A percentile compares a stretch with the other conserved stretches of the same genome.
phyloP scores from a whole-genome alignment of 2,329 filamentous ascomycete genomes.

The Tolypocladium amazonense region DNA sequence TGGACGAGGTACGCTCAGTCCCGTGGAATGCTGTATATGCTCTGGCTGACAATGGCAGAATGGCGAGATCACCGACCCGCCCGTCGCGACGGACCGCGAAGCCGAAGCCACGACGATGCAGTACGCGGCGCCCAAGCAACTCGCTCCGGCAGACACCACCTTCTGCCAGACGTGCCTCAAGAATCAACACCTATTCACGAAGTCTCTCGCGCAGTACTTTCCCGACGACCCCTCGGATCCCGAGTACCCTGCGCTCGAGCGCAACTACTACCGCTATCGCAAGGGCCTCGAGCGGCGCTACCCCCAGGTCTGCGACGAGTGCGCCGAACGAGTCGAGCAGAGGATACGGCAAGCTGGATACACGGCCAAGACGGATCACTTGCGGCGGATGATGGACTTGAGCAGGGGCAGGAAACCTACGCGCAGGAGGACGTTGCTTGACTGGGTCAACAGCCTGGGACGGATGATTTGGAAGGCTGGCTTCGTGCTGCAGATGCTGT shows the following conservation, averaged over 20 bases:
- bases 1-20: conserved; percentile 60
- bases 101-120: conserved; percentile 29
- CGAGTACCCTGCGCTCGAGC: conserved; percentile 57
- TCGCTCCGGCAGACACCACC: conserved; percentile 21
- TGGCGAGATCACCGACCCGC: conserved; percentile 84
- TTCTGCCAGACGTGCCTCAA: conserved; percentile 74
- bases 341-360: conserved; percentile 65
- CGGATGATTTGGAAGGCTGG: conserved; percentile 38
- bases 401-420: conserved; percentile 29
- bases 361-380: conserved; percentile 71
- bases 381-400: conserved; percentile 64
- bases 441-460: conserved; percentile 30
- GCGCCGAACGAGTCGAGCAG: conserved; percentile 62
- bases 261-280: conserved; percentile 59
- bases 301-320: conserved; percentile 76
- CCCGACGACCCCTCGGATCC: conserved; percentile 54
- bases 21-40: accelerated
- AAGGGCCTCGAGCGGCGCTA: conserved; percentile 69
- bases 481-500: conserved; percentile 34
- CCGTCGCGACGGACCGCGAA: conserved; percentile 41
- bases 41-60: conserved; percentile 37
- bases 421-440: conserved; percentile 24
- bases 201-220: conserved; percentile 70
- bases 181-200: conserved; percentile 76
- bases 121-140: conserved; percentile 34